Percentiles rank a stretch among this genome's conserved stretches.
These are phyloP conservation scores for Penstemon davidsonii DNA, from an alignment of 257 asterid species.

Conservation along the genomic window DNA sequence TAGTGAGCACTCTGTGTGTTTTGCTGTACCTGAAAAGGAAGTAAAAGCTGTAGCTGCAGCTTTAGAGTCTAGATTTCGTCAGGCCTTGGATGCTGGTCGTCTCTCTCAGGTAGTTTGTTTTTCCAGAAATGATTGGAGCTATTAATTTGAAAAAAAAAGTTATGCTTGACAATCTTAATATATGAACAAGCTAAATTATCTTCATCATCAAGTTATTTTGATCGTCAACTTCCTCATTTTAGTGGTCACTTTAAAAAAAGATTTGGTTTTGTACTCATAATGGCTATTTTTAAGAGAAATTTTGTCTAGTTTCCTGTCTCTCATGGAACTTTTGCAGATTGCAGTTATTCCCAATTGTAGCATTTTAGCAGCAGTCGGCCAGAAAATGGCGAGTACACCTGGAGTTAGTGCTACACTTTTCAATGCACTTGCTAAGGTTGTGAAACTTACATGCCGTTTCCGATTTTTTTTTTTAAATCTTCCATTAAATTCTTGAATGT, in stretches of 20 bases:
- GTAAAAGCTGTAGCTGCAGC: slow-evolving; percentile 87
- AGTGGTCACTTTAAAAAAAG: not conserved
- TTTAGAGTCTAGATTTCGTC: slow-evolving; percentile 78
- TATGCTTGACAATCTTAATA: slow-evolving; percentile 16
- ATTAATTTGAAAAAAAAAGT: not conserved
- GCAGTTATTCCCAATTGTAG: slow-evolving; percentile 90
- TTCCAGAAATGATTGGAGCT: slow-evolving; percentile 15
- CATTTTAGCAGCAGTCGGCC: slow-evolving; percentile 98
- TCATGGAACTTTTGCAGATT: slow-evolving; percentile 56
- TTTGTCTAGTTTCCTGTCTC: slow-evolving; percentile 16
- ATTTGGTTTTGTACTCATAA: not conserved
- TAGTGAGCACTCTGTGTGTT: slow-evolving; percentile 99
- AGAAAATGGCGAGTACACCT: slow-evolving; percentile 99
- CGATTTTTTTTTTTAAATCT: slow-evolving; percentile 6
- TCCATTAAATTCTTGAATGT: slow-evolving; percentile 8
- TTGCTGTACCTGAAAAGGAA: slow-evolving; percentile 97
- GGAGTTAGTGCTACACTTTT: slow-evolving; percentile 98
- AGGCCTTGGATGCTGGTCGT: slow-evolving; percentile 95
- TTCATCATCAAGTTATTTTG: too few relatives aligned
- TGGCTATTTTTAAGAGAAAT: slow-evolving; percentile 23
- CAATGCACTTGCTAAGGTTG: slow-evolving; percentile 96
- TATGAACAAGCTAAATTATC: not conserved
- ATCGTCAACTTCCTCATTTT: too few relatives aligned
- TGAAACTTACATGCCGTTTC: slow-evolving; percentile 22
- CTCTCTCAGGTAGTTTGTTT: slow-evolving; percentile 79